A percentile compares a stretch with the other conserved stretches of the same genome.
Conservation (phyloP, 2,329 filamentous ascomycete genomes). For the Aureobasidium sp. region DNA sequence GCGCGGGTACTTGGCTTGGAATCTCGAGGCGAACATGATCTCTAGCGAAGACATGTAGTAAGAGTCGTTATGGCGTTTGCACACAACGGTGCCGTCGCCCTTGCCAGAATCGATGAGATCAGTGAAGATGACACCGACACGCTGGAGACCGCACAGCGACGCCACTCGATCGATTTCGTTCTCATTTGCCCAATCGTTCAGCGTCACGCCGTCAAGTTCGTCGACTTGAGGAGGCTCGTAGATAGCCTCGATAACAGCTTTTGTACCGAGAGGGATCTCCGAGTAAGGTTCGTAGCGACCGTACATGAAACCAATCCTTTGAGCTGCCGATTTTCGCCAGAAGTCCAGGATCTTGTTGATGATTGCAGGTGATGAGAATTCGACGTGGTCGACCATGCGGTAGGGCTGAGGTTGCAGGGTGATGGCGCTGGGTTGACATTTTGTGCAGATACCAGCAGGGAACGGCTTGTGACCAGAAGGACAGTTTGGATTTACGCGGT, state of each 20-base stretch:
- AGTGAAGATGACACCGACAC: slow-evolving; percentile 89
- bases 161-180: slow-evolving; percentile 74
- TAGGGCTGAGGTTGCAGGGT: slow-evolving; percentile 88
- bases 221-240: slow-evolving; percentile 91
- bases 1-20: slow-evolving; percentile 83
- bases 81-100: slow-evolving; percentile 78
- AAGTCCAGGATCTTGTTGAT: slow-evolving; percentile 87
- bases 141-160: slow-evolving; percentile 72
- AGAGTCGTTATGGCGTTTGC: slow-evolving; percentile 91
- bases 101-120: slow-evolving; percentile 68
- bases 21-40: slow-evolving; percentile 76
- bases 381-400: slow-evolving; percentile 96
- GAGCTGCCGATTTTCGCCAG: slow-evolving; percentile 77
- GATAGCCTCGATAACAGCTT: slow-evolving; percentile 92
- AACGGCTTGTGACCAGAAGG: slow-evolving; percentile 88
- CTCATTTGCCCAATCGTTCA: slow-evolving; percentile 79
- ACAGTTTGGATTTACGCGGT: slow-evolving; percentile 78
- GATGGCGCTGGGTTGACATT: slow-evolving; percentile 95
- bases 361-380: slow-evolving; percentile 77
- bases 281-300: slow-evolving; percentile 84
- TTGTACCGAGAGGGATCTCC: slow-evolving; percentile 86
- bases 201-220: slow-evolving; percentile 78
- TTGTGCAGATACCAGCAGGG: slow-evolving; percentile 95
- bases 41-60: slow-evolving; percentile 92
- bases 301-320: slow-evolving; percentile 84